Conservation (phyloP, 2,329 filamentous ascomycete species). For the Fusarium solani-melongenae region DNA sequence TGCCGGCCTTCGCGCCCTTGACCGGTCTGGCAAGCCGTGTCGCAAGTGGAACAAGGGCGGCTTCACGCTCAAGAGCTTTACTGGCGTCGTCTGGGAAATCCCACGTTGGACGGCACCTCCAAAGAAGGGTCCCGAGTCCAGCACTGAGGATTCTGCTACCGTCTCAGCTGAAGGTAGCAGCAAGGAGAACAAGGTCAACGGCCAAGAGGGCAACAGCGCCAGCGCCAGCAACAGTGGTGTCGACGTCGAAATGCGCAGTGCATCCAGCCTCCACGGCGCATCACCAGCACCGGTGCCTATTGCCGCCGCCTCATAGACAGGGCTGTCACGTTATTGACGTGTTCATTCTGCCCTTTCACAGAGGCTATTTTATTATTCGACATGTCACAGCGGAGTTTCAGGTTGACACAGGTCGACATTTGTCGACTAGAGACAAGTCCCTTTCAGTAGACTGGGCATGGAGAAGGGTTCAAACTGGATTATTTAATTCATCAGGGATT, state of each 20-base stretch:
- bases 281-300: constrained; percentile 64
- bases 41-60: constrained; percentile 89
- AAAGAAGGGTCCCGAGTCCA: constrained; percentile 61
- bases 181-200: constrained; percentile 74
- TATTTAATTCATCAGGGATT: constrained; percentile 12
- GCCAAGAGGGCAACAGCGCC: constrained; percentile 60
- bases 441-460: constrained; percentile 27
- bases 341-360: constrained; percentile 10
- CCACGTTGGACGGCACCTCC: constrained; percentile 83
- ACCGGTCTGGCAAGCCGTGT: constrained; percentile 91
- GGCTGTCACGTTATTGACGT: neutral
- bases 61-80: constrained; percentile 91
- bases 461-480: constrained; percentile 18
- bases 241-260: constrained; percentile 66
- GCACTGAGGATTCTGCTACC: constrained; percentile 58
- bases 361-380: constrained; percentile 28
- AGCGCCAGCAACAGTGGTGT: constrained; percentile 55
- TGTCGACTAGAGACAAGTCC: constrained; percentile 9
- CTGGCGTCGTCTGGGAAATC: constrained; percentile 84
- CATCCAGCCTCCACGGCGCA: constrained; percentile 61
- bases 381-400: constrained; percentile 26
- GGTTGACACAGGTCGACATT: constrained; percentile 24
- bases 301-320: constrained; percentile 54
- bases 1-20: constrained; percentile 91
- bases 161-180: constrained; percentile 65